Percentiles rank a stretch among this genome's conserved stretches.
Evolutionary conservation across 371 early-diverging fungal genomes (phyloP).

Genomic region (Rhizomucor pusillus): DNA sequence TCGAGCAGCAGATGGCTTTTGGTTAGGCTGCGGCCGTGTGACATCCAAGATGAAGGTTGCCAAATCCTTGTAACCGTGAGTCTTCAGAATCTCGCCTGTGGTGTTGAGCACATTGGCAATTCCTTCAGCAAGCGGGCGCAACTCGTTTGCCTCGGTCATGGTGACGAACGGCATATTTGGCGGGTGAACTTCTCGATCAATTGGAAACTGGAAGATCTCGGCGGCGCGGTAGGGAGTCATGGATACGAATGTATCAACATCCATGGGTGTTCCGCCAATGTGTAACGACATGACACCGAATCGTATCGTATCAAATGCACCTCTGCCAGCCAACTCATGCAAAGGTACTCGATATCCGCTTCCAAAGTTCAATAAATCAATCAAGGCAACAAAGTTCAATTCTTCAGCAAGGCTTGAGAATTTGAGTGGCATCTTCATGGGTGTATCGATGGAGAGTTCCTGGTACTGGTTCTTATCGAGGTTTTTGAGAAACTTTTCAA

Average conservation of each 20-base stretch:
- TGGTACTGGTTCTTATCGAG: constrained; percentile 32
- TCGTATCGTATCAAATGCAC: constrained; percentile 74
- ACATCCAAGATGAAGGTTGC: constrained; percentile 70
- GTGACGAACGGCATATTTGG: constrained; percentile 64
- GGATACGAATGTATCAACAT: constrained; percentile 40
- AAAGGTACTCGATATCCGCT: constrained; percentile 68
- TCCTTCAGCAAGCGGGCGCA: constrained; percentile 65
- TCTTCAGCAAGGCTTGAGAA: constrained; percentile 73
- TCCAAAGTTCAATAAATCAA: constrained; percentile 72
- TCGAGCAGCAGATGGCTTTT: constrained; percentile 42
- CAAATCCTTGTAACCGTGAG: constrained; percentile 57
- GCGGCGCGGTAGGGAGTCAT: constrained; percentile 51
- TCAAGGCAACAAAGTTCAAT: constrained; percentile 68
- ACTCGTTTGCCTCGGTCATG: constrained; percentile 60
- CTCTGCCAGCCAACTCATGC: constrained; percentile 59
- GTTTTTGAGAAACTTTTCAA: constrained; percentile 20
- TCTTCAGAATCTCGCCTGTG: constrained; percentile 60
- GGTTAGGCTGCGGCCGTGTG: constrained; percentile 36
- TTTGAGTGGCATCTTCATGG: constrained; percentile 67
- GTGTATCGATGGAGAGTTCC: constrained; percentile 46
- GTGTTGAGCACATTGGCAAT: constrained; percentile 66
- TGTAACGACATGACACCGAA: constrained; percentile 86
- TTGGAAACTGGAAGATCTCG: constrained; percentile 59
- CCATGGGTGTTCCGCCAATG: constrained; percentile 54
- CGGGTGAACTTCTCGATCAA: constrained; percentile 56